Conservation (phyloP, 2,329 filamentous ascomycete species). For the Botryosphaeria dothidea region DNA sequence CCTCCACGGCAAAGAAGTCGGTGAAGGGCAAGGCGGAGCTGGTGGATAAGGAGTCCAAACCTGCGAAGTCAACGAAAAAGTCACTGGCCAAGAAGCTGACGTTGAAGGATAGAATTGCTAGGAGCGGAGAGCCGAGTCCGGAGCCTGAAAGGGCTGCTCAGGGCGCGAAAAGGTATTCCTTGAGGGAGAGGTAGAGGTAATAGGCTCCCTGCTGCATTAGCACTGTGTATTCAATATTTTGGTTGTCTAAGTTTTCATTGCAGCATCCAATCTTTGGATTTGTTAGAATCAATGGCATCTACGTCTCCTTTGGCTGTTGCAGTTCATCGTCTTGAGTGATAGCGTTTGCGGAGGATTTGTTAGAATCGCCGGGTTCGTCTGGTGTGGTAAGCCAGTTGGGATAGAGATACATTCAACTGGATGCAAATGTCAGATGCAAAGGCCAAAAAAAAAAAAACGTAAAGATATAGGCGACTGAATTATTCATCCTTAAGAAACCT, state of each 20-base stretch:
- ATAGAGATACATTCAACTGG: no score
- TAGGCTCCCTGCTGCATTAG: not conserved
- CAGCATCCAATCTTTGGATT: no score
- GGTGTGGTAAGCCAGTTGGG: no score
- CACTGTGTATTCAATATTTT: no score
- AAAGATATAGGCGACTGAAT: no score
- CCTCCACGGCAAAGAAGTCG: not conserved
- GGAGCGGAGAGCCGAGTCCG: slow-evolving; percentile 1
- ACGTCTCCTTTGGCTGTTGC: no score
- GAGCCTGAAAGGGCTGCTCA: not conserved
- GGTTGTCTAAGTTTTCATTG: not conserved
- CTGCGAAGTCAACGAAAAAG: not conserved
- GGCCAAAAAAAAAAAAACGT: no score
- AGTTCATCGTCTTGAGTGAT: no score
- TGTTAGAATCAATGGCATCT: not conserved
- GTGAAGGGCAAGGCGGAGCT: not conserved
- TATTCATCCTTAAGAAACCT: no score
- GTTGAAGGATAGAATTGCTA: not conserved
- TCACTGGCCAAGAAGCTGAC: not conserved
- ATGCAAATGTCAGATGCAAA: no score
- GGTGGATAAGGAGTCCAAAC: not conserved
- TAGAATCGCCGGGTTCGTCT: no score
- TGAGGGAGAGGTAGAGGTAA: not conserved
- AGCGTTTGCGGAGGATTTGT: no score
- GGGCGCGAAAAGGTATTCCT: not conserved